phyloP scores from a whole-genome alignment of 805 yeast species.

The Yamadazyma olivae region DNA sequence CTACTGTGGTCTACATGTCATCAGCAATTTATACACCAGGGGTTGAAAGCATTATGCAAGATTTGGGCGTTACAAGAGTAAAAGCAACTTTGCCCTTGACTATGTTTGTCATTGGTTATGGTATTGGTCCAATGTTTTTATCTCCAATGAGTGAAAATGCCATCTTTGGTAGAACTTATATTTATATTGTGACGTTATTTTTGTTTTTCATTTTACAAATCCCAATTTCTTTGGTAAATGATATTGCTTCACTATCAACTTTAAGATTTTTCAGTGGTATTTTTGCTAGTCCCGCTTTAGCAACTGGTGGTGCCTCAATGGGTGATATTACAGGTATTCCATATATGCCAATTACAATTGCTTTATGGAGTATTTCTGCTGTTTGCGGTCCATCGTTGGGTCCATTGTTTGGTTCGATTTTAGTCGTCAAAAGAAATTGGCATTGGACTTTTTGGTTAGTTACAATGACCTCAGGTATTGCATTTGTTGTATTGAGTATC shows the following conservation, averaged over 20 bases:
- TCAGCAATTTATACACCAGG: slow-evolving; percentile 58
- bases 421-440: slow-evolving; percentile 49
- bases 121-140: slow-evolving; percentile 58
- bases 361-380: slow-evolving; percentile 52
- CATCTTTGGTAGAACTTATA: slow-evolving; percentile 49
- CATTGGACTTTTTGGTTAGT: slow-evolving; percentile 56
- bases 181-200: slow-evolving; percentile 48
- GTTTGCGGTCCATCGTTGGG: slow-evolving; percentile 55
- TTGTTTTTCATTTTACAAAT: slow-evolving; percentile 53
- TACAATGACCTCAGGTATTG: slow-evolving; percentile 37
- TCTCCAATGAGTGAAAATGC: slow-evolving; percentile 61
- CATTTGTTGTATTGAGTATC: slow-evolving; percentile 32
- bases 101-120: slow-evolving; percentile 59
- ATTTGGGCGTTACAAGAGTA: slow-evolving; percentile 42
- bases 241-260: slow-evolving; percentile 49
- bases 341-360: slow-evolving; percentile 44
- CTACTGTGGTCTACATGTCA: slow-evolving; percentile 46
- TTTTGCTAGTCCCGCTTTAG: slow-evolving; percentile 54
- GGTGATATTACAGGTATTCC: slow-evolving; percentile 47
- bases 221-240: slow-evolving; percentile 51
- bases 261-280: slow-evolving; percentile 54
- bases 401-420: slow-evolving; percentile 51
- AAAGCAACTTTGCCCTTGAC: slow-evolving; percentile 53
- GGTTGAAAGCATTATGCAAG: slow-evolving; percentile 39
- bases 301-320: slow-evolving; percentile 58